Percentiles rank a stretch among this genome's conserved stretches.
Evolutionary conservation across 805 yeast species (phyloP).

Genomic region (Vanderwaltozyma verrucispora): DNA sequence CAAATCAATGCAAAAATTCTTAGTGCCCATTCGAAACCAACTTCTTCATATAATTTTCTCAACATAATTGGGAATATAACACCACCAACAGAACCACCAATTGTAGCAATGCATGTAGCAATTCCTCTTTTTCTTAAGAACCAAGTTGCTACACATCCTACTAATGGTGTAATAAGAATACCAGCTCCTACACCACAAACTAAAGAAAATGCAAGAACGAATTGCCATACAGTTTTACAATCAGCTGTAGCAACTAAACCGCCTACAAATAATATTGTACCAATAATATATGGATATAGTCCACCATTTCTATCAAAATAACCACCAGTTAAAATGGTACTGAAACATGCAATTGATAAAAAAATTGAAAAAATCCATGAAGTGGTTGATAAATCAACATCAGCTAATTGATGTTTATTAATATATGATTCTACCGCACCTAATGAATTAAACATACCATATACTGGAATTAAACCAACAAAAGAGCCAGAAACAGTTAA

Average conservation of each 20-base stretch:
- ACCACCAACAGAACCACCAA: slow-evolving; percentile 52
- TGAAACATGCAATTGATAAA: slow-evolving; percentile 40
- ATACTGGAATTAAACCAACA: slow-evolving; percentile 45
- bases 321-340: slow-evolving; percentile 47
- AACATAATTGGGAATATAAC: slow-evolving; percentile 45
- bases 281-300: slow-evolving; percentile 32
- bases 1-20: slow-evolving; percentile 42
- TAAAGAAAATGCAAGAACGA: slow-evolving; percentile 48
- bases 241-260: slow-evolving; percentile 53
- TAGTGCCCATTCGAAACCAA: slow-evolving; percentile 54
- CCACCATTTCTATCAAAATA: slow-evolving; percentile 57
- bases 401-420: slow-evolving; percentile 40
- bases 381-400: slow-evolving; percentile 38
- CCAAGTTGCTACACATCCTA: slow-evolving; percentile 59
- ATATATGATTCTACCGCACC: slow-evolving; percentile 63
- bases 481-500: slow-evolving; percentile 50
- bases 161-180: slow-evolving; percentile 47
- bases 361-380: slow-evolving; percentile 64
- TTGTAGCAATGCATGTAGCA: slow-evolving; percentile 41
- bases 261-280: slow-evolving; percentile 36
- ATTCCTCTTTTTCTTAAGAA: slow-evolving; percentile 48
- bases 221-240: slow-evolving; percentile 46
- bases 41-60: slow-evolving; percentile 36
- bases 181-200: slow-evolving; percentile 52
- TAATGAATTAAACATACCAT: slow-evolving; percentile 50